Base-by-base conservation (phyloP, 2,329 filamentous ascomycete genomes). In the Pseudonectria buxi region DNA sequence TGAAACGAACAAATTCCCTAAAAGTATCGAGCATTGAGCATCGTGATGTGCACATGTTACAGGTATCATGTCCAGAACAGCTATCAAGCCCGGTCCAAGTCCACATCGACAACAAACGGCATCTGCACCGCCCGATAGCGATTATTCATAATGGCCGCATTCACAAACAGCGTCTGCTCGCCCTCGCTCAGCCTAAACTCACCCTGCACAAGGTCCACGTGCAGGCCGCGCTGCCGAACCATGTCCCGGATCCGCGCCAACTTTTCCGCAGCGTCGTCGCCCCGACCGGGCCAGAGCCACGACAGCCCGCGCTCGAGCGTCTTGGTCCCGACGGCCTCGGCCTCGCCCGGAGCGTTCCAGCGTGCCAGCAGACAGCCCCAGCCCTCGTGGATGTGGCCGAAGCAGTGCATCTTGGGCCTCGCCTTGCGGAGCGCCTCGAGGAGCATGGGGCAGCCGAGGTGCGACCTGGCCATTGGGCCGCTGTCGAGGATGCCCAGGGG, bases 311-410 rank as follows among this genome's bases (percentile, higher is more conserved):
- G 43, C 1, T 58, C 26, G 2, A 35, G 28, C 1, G 68, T 71
- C 2, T 38, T 47, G 2, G 51, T 56, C 26, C 65, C 59, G 39
- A 75, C 64, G 32, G 74, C 65, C 32, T 57, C 61, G 0, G 57
- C 62, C 29, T 14, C 36, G 10, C 13, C 16, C 26, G 18, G 18
- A 9, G 9, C 18, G 18, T 52, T 57, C 78, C 77, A 83, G 2
- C 59, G 57, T 0, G 76, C 65, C 3, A 74, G 40, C 34, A 68
- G 70, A 0, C 64, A 68, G 3, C 78, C 78, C 72, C 75, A 81
- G 0, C 62, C 67, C 44, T 76, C 71, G 47, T 78, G 74, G n/a
- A 77, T 69, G 41, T 78, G 74, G 0, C 74, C 74, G 39, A 76
- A 78, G 50, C 72, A 76, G 49, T 76, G 71, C 4, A 78, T 43